These are phyloP conservation scores for Dendrostoma leiphaemia DNA, from an alignment of 2,329 filamentous ascomycete genomes.

Conservation along the genomic window DNA sequence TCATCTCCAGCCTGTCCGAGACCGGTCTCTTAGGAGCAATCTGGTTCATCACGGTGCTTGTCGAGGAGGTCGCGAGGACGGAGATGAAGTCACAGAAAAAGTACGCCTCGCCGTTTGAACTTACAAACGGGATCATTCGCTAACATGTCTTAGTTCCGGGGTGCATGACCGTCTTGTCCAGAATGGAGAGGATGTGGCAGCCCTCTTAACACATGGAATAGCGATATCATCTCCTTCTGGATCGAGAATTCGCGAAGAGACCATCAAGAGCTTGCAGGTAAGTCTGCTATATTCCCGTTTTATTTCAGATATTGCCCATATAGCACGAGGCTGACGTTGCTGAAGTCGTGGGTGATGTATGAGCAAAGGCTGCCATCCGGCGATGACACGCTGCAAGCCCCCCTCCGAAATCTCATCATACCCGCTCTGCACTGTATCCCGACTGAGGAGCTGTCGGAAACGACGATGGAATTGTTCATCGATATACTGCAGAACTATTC, in stretches of 20 bases:
- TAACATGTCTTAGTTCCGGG: slow-evolving; percentile 29
- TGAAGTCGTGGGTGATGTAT: slow-evolving; percentile 71
- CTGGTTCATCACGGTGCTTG: slow-evolving; percentile 63
- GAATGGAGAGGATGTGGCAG: slow-evolving; percentile 38
- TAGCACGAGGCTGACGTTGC: slow-evolving; percentile 16
- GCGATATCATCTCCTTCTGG: slow-evolving; percentile 23
- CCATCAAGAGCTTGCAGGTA: slow-evolving; percentile 62
- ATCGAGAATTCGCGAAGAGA: slow-evolving; percentile 46
- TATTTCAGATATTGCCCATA: not conserved
- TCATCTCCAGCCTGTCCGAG: slow-evolving; percentile 45
- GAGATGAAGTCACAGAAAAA: slow-evolving; percentile 60
- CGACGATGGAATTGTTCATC: slow-evolving; percentile 61
- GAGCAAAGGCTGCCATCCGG: slow-evolving; percentile 62
- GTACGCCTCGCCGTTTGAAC: slow-evolving; percentile 36
- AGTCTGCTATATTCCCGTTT: not conserved
- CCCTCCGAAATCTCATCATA: slow-evolving; percentile 59
- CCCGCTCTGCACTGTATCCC: slow-evolving; percentile 60
- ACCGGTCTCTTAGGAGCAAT: slow-evolving; percentile 56
- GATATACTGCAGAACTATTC: slow-evolving; percentile 66
- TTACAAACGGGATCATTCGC: slow-evolving; percentile 23
- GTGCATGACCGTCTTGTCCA: slow-evolving; percentile 39
- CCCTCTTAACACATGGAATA: slow-evolving; percentile 39
- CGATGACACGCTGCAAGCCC: slow-evolving; percentile 54
- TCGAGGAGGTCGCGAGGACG: slow-evolving; percentile 66
- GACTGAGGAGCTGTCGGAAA: slow-evolving; percentile 56